Base-by-base conservation (phyloP, 176 grass and related monocot genomes). In the Areca catechu region DNA sequence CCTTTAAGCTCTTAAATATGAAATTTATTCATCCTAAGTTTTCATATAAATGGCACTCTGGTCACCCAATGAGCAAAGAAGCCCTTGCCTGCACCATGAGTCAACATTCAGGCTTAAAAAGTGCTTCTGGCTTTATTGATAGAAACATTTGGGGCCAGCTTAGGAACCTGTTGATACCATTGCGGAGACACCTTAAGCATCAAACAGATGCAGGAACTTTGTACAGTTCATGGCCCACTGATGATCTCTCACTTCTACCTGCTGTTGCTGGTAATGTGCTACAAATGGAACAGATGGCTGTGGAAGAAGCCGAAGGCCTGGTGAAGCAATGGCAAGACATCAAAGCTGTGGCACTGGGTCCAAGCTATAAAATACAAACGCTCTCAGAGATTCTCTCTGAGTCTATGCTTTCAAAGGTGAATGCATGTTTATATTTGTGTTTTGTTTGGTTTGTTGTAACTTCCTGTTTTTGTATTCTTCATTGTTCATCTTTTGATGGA, bases 281-380 rank as follows among this genome's bases (percentile, higher is more conserved):
- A 16, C 53, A 50, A 48, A 89, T 61, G 58, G 51, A 69, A 79
- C 72, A 79, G 25, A 92, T 98, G 87, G 76, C 65, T 77, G 51
- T 82, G 65, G 67, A 92, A 58, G 84, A 92, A 83, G 93, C 87
- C 56, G 84, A 85, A 75, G 66, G 63, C 64, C 74, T 98, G 65
- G 81, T 92, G 30, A 88, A 85, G 74, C 87, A 79, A 16, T 98
- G 93, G 93, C 84, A 98, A 65, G 78, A 85, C 25, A 66, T 98
- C 58, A 98, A 98, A 73, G 89, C 93, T 54, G 87, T 85, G 69
- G 93, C 87, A 1, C 70, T 98, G 63, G 93, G 93, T 21, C 83
- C 93, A 52, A 72, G 62, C 57, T 83, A 98, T 74, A 80, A 88
- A 75, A 78, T 88, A 20, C 77, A 79, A 50, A 70, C 74, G 63